Conservation (phyloP, 805 yeast species). For the Saccharomycopsis sp. region DNA sequence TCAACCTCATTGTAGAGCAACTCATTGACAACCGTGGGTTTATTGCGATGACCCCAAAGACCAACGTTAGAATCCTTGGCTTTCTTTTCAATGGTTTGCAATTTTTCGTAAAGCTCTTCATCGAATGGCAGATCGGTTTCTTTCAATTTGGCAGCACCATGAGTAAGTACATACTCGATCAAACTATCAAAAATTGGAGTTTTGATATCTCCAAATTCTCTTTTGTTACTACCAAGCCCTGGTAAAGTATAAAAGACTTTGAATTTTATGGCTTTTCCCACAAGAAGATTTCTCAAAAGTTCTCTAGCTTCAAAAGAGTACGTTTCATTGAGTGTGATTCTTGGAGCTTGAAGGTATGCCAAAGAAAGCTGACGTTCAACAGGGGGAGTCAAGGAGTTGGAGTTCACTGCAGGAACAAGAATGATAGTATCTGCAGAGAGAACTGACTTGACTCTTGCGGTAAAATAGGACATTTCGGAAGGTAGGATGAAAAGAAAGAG, state of each 20-base stretch:
- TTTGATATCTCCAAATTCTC: slow-evolving; percentile 65
- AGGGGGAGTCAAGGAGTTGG: slow-evolving; percentile 31
- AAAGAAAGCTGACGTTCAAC: slow-evolving; percentile 57
- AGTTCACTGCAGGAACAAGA: slow-evolving; percentile 38
- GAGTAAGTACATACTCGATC: slow-evolving; percentile 43
- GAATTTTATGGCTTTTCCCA: slow-evolving; percentile 57
- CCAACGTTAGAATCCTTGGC: slow-evolving; percentile 49
- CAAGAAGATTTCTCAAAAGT: slow-evolving; percentile 46
- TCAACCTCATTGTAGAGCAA: slow-evolving; percentile 15
- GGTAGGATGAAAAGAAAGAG: no score
- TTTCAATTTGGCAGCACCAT: slow-evolving; percentile 56
- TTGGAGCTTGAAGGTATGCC: slow-evolving; percentile 55
- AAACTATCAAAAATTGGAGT: slow-evolving; percentile 57
- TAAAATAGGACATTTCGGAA: slow-evolving; percentile 20
- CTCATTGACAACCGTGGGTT: slow-evolving; percentile 13
- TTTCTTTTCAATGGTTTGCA: slow-evolving; percentile 34
- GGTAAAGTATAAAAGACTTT: slow-evolving; percentile 46
- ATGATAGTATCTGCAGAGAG: slow-evolving; percentile 64
- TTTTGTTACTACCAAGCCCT: slow-evolving; percentile 30
- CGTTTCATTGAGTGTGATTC: slow-evolving; percentile 36
- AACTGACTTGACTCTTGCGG: slow-evolving; percentile 63
- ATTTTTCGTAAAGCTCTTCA: slow-evolving; percentile 32
- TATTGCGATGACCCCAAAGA: slow-evolving; percentile 36
- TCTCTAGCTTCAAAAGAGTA: slow-evolving; percentile 54
- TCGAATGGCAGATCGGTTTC: slow-evolving; percentile 42